Evolutionary conservation across 495 filamentous ascomycete species (phyloP).

Genomic region (Podospora didyma): DNA sequence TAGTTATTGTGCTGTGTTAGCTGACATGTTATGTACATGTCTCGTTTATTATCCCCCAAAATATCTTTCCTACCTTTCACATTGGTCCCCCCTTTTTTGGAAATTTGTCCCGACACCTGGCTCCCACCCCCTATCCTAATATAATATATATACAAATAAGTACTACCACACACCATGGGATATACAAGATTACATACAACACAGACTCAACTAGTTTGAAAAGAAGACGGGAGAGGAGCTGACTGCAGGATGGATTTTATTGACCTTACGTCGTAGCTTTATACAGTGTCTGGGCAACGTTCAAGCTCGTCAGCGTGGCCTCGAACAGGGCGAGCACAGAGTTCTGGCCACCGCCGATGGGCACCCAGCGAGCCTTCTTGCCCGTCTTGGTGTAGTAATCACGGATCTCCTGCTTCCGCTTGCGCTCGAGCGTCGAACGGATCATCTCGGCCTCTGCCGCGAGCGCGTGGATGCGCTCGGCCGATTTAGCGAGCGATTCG

Average conservation of each 20-base stretch:
- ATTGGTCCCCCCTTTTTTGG: neutral
- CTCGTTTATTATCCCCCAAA: too few species aligned
- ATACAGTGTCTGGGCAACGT: slow-evolving; percentile 61
- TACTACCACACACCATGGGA: too few species aligned
- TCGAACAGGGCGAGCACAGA: slow-evolving; percentile 71
- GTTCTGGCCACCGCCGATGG: slow-evolving; percentile 67
- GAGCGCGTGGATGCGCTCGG: slow-evolving; percentile 78
- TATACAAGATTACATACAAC: too few species aligned
- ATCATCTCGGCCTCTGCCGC: slow-evolving; percentile 75
- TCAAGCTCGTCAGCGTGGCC: slow-evolving; percentile 63
- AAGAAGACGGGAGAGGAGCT: too few species aligned
- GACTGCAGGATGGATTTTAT: too few species aligned
- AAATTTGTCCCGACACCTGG: too few species aligned
- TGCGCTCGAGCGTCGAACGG: slow-evolving; percentile 55
- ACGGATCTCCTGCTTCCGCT: slow-evolving; percentile 63
- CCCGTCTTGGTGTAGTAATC: slow-evolving; percentile 66
- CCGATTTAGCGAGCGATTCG: slow-evolving; percentile 69
- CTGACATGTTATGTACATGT: too few species aligned
- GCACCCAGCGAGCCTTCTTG: slow-evolving; percentile 60
- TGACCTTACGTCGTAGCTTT: slow-evolving; percentile 26
- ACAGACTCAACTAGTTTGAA: too few species aligned
- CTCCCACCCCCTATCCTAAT: neutral
- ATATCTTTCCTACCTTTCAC: too few species aligned
- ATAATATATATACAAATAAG: neutral
- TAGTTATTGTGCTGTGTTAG: too few species aligned